These are phyloP conservation scores for Scheffersomyces quercinus DNA, from an alignment of 1,139 yeast genomes.

Conservation along the genomic window DNA sequence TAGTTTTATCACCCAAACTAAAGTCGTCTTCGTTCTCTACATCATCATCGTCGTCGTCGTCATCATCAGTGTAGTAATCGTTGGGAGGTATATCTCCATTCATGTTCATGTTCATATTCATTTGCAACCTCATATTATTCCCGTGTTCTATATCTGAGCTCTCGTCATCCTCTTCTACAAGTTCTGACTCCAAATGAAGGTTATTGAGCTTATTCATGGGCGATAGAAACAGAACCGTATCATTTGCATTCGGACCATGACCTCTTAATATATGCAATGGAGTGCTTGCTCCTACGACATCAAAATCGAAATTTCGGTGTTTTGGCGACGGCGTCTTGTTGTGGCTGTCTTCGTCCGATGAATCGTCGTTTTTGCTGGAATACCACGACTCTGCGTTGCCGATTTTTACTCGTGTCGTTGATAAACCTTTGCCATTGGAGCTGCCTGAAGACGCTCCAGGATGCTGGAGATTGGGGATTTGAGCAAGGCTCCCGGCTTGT, in stretches of 20 bases:
- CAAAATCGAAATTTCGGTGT: constrained; percentile 20
- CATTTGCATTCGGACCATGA: constrained; percentile 14
- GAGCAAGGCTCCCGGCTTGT: constrained; percentile 1
- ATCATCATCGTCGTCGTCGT: constrained; percentile 9
- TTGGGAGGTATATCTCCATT: constrained; percentile 2
- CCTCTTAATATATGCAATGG: constrained; percentile 24
- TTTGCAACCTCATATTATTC: too few species aligned
- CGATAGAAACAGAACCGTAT: constrained; percentile 32
- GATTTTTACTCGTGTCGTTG: too few species aligned
- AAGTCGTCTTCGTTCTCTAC: constrained; percentile 10
- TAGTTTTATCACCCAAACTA: constrained; percentile 15
- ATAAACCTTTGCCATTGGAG: not conserved
- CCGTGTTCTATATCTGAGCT: constrained; percentile 3
- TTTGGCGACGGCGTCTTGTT: constrained; percentile 5
- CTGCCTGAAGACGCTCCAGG: constrained; percentile 3
- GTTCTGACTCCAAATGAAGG: constrained; percentile 15
- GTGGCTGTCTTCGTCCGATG: constrained; percentile 14
- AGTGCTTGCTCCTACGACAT: constrained; percentile 35
- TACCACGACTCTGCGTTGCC: too few species aligned
- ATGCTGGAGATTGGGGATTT: constrained; percentile 15
- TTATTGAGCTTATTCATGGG: constrained; percentile 26
- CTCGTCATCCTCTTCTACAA: constrained; percentile 7
- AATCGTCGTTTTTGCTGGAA: constrained; percentile 6
- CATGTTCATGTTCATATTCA: too few species aligned
- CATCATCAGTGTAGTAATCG: constrained; percentile 4